Base-by-base conservation (phyloP, 2,329 filamentous ascomycete species). In the Xylaria sp. region DNA sequence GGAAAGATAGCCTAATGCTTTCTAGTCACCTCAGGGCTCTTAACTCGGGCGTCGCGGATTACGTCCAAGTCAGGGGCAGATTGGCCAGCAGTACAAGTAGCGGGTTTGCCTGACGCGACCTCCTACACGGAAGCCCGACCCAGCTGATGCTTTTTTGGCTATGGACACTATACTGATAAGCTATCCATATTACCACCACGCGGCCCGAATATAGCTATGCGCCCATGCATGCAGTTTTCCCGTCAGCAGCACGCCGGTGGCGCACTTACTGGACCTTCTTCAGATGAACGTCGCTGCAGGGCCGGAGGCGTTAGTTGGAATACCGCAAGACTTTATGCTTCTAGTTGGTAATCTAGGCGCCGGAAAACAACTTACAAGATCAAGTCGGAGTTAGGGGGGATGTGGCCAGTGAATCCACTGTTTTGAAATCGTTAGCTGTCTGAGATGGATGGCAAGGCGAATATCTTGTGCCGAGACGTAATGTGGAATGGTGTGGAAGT, bases 301-400 rank as follows among this genome's bases (percentile, higher is more conserved):
- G 11, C 7, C n/a, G 4, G 49, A 9, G 46, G 17, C 35, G 63
- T 63, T 47, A 60, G 43, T 52, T 46, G 48, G n/a, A n/a, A n/a
- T n/a, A n/a, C n/a, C n/a, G n/a, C n/a, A n/a, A n/a, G n/a, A n/a
- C n/a, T n/a, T 38, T 9, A 17, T 10, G 7, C 15, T 17, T n/a
- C n/a, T 15, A 7, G 15, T 37, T 17, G 25, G 19, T 55, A n/a
- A 5, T 1, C 8, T 35, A 25, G 21, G 7, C 31, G 25, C 13
- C 9, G 10, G 25, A 41, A 11, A 40, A 15, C 2, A 46, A 71
- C 71, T 72, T 66, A 72, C 71, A 75, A 75, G 69, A 75, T 73
- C 46, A 75, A 63, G 63, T 74, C 73, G 33, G 73, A 63, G 53
- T 74, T 73, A 47, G 72, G 69, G 10, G 73, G 66, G 11, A 68